Base-by-base conservation (phyloP, 2,329 filamentous ascomycete species). In the Paraphoma chrysanthemicola region DNA sequence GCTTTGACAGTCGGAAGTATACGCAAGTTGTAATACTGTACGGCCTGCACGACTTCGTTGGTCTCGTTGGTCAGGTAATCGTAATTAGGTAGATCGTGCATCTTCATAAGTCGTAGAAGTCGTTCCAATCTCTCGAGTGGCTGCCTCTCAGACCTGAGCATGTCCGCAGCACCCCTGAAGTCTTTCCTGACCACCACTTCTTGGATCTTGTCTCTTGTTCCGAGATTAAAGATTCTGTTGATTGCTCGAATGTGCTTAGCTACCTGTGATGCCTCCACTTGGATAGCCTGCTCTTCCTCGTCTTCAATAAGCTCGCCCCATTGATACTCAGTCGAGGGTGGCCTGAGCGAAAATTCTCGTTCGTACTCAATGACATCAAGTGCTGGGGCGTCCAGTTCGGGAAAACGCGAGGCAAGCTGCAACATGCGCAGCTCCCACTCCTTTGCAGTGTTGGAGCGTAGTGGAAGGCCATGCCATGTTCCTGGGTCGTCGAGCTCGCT, bases 21-120 rank as follows among this genome's bases (percentile, higher is more conserved):
- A 2, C 65, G 60, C 1, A 42, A 33, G 36, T 75, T 75, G 51
- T 69, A 74, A 47, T 74, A 75, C 6, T 72, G 56, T 10, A 74
- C 68, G 1, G 72, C 66, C 47, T 74, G 70, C 1, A 75, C 67
- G 4, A 73, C 61, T 9, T 72, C 71, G 6, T 51, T 64, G 0
- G 69, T 70, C 7, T 73, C 69, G 39, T 59, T 65, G 1, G 46
- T 50, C n/a, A 73, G 45, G 47, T 64, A 51, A 6, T 59, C 44
- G 38, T 71, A 73, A 4, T 30, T 47, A 2, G 70, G 70, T 5
- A 73, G 18, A 14, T 71, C 57, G 6, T 70, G 52, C 30, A 45
- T 17, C 7, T 60, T 51, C 59, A 73, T 62, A 6, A 59, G 33
- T 28, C 48, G 41, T 7, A 72, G 31, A 6, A 71, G 16, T 8